Conservation (phyloP, 768 basidiomycete genomes). For the Cytidiella melzeri region DNA sequence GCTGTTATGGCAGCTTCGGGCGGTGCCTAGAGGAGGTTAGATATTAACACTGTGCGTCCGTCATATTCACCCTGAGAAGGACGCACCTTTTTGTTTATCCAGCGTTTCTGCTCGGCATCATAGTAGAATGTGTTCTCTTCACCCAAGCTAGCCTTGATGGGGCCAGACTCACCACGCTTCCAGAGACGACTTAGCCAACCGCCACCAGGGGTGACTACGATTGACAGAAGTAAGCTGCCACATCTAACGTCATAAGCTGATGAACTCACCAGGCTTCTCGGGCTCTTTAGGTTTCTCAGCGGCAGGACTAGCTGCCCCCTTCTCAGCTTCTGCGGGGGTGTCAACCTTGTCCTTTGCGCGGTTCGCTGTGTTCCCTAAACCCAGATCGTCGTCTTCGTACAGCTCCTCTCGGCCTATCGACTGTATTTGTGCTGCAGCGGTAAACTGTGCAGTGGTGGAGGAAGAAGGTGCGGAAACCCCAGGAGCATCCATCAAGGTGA, state of each 20-base stretch:
- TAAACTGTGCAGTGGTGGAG: conserved; percentile 12
- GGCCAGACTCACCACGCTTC: conserved; percentile 66
- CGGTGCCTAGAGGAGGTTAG: conserved; percentile 39
- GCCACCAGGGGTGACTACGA: conserved; percentile 27
- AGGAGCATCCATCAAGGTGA: conserved; percentile 74
- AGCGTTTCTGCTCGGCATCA: conserved; percentile 90
- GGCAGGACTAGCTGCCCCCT: conserved; percentile 1
- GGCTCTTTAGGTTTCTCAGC: conserved; percentile 13
- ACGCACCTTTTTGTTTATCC: conserved; percentile 90
- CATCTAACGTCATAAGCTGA: background rate
- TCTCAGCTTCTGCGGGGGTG: conserved; percentile 15
- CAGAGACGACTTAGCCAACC: conserved; percentile 85
- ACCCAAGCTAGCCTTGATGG: conserved; percentile 88
- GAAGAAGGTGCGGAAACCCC: conserved; percentile 32
- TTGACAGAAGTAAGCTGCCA: background rate
- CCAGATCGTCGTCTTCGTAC: conserved; percentile 84
- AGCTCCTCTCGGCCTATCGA: conserved; percentile 65
- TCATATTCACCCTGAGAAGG: background rate
- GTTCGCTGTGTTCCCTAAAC: conserved; percentile 70
- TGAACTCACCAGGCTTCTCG: conserved; percentile 28
- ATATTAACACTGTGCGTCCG: background rate
- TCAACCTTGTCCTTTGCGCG: conserved; percentile 30
- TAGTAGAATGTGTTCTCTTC: conserved; percentile 89
- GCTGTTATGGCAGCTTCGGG: conserved; percentile 46
- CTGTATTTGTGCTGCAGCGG: conserved; percentile 15